A percentile compares a stretch with the other conserved stretches of the same genome.
These are phyloP conservation scores for Penicillium taxi DNA, from an alignment of 495 filamentous ascomycete genomes.

Conservation along the genomic window DNA sequence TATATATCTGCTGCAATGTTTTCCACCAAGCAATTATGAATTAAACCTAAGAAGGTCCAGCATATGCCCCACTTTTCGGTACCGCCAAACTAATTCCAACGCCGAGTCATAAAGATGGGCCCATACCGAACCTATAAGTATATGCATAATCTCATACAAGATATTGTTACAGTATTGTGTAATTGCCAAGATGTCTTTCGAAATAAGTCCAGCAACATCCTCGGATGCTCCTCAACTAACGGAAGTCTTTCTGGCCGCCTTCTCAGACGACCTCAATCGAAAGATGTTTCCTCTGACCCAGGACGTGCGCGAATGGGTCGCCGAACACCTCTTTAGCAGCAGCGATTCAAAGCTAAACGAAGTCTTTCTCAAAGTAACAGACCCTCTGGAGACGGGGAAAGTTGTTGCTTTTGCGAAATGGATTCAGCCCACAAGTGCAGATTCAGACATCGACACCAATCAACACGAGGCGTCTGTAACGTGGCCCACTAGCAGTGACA, in stretches of 20 bases:
- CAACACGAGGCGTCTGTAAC: slow-evolving; percentile 2
- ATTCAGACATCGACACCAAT: slow-evolving; percentile 10
- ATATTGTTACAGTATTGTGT: too few species aligned
- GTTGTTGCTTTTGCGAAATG: slow-evolving; percentile 22
- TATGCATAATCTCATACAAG: too few species aligned
- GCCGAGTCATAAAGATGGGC: too few species aligned
- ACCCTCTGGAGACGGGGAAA: slow-evolving; percentile 5
- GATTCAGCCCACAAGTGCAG: slow-evolving; percentile 6
- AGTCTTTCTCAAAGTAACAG: slow-evolving; percentile 13
- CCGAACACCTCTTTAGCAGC: slow-evolving; percentile 1
- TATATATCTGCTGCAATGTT: too few species aligned
- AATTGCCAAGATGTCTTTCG: slow-evolving; percentile 11
- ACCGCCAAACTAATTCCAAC: too few species aligned
- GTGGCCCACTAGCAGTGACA: slow-evolving; percentile 15
- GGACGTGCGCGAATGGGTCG: slow-evolving; percentile 18
- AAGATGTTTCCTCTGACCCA: slow-evolving; percentile 21
- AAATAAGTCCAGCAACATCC: slow-evolving; percentile 8
- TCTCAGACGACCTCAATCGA: slow-evolving; percentile 14
- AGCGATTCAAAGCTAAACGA: slow-evolving; percentile 1
- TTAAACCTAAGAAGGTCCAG: too few species aligned
- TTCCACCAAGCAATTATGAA: too few species aligned
- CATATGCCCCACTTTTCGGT: too few species aligned
- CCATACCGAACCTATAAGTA: too few species aligned
- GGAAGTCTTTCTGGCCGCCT: slow-evolving; percentile 16
- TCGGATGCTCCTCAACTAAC: slow-evolving; percentile 13